These are phyloP conservation scores for Collybia mongolica DNA, from an alignment of 768 basidiomycete genomes.

Conservation along the genomic window DNA sequence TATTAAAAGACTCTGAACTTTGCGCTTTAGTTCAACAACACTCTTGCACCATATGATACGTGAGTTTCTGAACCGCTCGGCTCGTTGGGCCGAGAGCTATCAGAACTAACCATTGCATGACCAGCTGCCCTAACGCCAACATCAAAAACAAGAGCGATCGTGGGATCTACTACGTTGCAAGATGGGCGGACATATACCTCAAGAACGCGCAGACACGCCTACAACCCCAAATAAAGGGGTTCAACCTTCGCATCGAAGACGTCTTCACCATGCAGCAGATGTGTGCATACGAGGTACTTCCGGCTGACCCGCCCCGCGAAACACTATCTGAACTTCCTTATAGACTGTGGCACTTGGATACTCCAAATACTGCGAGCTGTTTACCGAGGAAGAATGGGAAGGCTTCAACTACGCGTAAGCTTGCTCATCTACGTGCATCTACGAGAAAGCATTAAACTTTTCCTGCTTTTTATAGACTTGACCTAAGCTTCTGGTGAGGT, in stretches of 20 bases:
- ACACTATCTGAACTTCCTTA: slow-evolving; percentile 1
- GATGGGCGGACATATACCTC: slow-evolving; percentile 77
- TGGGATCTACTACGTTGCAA: slow-evolving; percentile 50
- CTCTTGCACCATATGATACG: slow-evolving; percentile 83
- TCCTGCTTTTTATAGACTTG: slow-evolving; percentile 40
- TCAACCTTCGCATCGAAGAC: slow-evolving; percentile 63
- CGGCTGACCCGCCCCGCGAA: too few species aligned
- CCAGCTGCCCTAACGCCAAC: slow-evolving; percentile 64
- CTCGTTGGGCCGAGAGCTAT: background rate
- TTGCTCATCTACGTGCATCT: background rate
- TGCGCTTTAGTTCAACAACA: slow-evolving; percentile 67
- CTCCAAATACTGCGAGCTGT: slow-evolving; percentile 87
- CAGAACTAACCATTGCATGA: background rate
- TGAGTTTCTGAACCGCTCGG: slow-evolving; percentile 25
- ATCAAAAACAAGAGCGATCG: slow-evolving; percentile 49
- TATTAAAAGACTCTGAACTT: background rate
- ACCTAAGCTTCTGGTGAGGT: slow-evolving; percentile 59
- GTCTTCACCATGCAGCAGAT: slow-evolving; percentile 77
- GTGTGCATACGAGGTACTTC: slow-evolving; percentile 78
- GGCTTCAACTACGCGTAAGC: slow-evolving; percentile 85
- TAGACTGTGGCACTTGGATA: slow-evolving; percentile 91
- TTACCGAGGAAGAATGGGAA: slow-evolving; percentile 91
- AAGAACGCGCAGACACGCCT: slow-evolving; percentile 62
- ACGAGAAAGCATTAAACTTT: background rate
- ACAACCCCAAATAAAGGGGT: slow-evolving; percentile 55